Base-by-base conservation (phyloP, 495 filamentous ascomycete species). In the Stereocaulon alpinum region DNA sequence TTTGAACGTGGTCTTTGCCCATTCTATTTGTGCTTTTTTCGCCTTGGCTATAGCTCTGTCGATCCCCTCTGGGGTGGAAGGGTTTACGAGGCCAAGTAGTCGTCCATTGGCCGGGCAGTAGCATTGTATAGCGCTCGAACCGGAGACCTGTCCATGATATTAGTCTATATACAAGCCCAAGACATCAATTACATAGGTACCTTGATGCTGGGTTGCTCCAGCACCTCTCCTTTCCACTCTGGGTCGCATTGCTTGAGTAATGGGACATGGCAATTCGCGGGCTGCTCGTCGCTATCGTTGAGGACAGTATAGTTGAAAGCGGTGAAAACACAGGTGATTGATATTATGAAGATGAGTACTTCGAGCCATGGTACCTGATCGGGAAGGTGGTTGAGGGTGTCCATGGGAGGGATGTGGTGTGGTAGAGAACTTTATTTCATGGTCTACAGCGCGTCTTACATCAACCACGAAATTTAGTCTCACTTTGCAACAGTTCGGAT, bases 71-170 rank as follows among this genome's bases (percentile, higher is more conserved):
- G 82, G 75, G 1, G 86, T 91, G 14, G 84, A 80, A 15, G 93
- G 90, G 67, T 86, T 88, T 59, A 92, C 84, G 59, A 80, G 75
- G 47, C 90, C 91, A 29, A 98, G 82, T 52, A 88, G 81, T 65
- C 85, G 79, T 54, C 92, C 93, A 48, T 88, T 94, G 0, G 92
- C 92, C 3, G 93, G 93, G 54, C 83, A 86, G 69, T 96, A 97
- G 76, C 93, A 91, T 72, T 87, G 86, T 43, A 92, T 86, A 0
- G 79, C 76, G 3, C 77, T 80, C 40, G 79, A 81, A 34, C 76
- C 79, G 0, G 77, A 67, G 30, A 76, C 71, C 77, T 77, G 61
- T 32, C 10, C 29, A 30, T 24, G 40, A 34, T 40, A 48, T 64
- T 42, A 63, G 67, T 22, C 30, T 24, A n/a, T 24, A 22, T 45